Conservation (phyloP, 2,329 filamentous ascomycete species). For the Stachybotrys elegans region DNA sequence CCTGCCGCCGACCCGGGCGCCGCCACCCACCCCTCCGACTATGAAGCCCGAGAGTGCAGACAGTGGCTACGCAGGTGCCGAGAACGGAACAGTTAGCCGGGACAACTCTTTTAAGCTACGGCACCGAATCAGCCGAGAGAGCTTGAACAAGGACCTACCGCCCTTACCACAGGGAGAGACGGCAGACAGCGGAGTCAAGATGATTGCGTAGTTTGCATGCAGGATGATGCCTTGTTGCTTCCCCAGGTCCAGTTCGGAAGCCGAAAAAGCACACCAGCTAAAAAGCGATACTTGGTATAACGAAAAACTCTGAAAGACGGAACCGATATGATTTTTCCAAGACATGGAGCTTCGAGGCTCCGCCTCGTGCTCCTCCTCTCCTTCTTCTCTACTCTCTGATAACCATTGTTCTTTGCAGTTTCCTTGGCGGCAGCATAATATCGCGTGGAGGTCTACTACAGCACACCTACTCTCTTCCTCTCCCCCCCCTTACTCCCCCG, state of each 20-base stretch:
- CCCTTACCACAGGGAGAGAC: constrained; percentile 41
- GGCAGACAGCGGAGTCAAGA: constrained; percentile 20
- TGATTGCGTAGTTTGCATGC: constrained; percentile 25
- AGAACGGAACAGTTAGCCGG: constrained; percentile 22
- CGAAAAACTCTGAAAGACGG: no score
- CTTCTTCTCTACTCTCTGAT: no score
- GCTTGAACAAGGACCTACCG: constrained; percentile 56
- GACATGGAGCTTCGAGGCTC: no score
- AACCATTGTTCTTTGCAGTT: no score
- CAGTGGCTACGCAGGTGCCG: constrained; percentile 38
- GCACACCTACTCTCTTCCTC: no score
- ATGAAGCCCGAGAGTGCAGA: constrained; percentile 43
- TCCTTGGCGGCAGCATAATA: no score
- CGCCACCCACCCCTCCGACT: constrained; percentile 30
- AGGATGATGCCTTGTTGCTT: constrained; percentile 14
- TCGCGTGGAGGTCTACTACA: no score
- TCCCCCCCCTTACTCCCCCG: no score
- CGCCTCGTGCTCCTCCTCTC: no score
- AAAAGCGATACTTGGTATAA: no score
- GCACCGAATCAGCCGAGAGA: constrained; percentile 45
- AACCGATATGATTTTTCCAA: no score
- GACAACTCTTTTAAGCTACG: constrained; percentile 26
- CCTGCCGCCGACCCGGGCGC: constrained; percentile 38
- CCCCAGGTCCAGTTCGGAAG: constrained; percentile 13
- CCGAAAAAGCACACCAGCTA: constrained; percentile 2